phyloP scores from a whole-genome alignment of 2,329 filamentous ascomycete species.

The Aureobasidium melanogenum region DNA sequence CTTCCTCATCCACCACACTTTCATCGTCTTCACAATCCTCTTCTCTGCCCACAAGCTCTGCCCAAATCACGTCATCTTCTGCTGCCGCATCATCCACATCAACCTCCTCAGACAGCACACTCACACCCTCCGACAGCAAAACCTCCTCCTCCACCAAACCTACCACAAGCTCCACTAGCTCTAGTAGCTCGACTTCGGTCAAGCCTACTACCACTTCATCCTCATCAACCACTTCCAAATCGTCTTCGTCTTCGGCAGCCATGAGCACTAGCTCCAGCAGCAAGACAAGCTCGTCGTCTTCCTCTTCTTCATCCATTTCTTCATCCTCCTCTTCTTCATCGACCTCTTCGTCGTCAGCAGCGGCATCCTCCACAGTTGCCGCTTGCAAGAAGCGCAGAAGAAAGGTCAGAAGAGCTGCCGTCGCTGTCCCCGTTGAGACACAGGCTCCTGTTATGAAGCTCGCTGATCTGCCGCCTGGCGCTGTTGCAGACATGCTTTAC shows the following conservation, averaged over 20 bases:
- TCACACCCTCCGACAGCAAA: not conserved
- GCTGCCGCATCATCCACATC: not conserved
- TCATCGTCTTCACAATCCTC: not conserved
- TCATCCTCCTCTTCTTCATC: not conserved
- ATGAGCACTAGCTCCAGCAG: not conserved
- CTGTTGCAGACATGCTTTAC: not conserved
- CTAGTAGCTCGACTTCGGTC: not conserved
- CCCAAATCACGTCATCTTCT: not conserved
- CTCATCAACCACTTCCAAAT: not conserved
- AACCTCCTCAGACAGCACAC: not conserved
- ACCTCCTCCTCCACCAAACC: not conserved
- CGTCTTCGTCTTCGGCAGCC: no score
- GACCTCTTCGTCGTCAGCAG: not conserved
- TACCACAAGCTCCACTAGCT: not conserved
- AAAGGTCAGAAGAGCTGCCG: constrained; percentile 8
- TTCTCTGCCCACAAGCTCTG: not conserved
- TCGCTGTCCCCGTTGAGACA: not conserved
- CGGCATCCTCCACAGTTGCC: not conserved
- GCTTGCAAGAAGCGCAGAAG: not conserved
- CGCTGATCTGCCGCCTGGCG: not conserved
- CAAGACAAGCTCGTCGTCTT: not conserved
- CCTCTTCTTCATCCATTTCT: not conserved
- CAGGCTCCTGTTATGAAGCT: not conserved
- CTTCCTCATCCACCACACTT: not conserved
- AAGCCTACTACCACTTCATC: not conserved